Evolutionary conservation across 2,329 filamentous ascomycete species (phyloP).

Genomic region (Colletotrichum trifolii): DNA sequence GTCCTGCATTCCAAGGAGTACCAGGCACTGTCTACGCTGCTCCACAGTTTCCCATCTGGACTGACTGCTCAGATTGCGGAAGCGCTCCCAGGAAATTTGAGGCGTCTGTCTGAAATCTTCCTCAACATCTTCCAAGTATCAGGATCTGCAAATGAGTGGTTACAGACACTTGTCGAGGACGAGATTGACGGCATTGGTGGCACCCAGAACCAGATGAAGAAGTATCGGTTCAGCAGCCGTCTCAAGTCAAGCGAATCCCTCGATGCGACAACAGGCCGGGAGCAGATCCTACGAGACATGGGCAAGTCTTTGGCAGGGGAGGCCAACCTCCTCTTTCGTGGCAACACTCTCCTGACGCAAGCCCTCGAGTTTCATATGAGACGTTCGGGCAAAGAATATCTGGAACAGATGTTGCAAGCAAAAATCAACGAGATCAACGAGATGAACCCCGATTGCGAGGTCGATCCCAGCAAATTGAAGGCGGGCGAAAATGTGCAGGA

Average conservation of each 20-base stretch:
- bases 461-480: slow-evolving; percentile 86
- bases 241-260: slow-evolving; percentile 77
- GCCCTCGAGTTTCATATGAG: slow-evolving; percentile 96
- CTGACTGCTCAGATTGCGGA: slow-evolving; percentile 87
- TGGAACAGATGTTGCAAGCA: slow-evolving; percentile 87
- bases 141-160: slow-evolving; percentile 85
- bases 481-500: slow-evolving; percentile 77
- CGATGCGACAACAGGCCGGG: slow-evolving; percentile 72
- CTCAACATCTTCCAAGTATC: slow-evolving; percentile 97
- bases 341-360: slow-evolving; percentile 94
- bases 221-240: slow-evolving; percentile 77
- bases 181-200: slow-evolving; percentile 90
- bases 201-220: slow-evolving; percentile 80
- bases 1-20: slow-evolving; percentile 91
- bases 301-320: slow-evolving; percentile 84
- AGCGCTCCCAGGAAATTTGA: slow-evolving; percentile 80
- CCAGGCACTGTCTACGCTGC: slow-evolving; percentile 79
- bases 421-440: slow-evolving; percentile 92
- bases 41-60: slow-evolving; percentile 86
- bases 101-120: slow-evolving; percentile 84
- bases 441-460: slow-evolving; percentile 91
- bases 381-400: slow-evolving; percentile 89
- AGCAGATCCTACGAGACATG: slow-evolving; percentile 80
- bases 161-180: slow-evolving; percentile 92
- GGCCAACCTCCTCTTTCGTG: slow-evolving; percentile 93